phyloP scores from a whole-genome alignment of 768 basidiomycete genomes.

The Mycena amicta region DNA sequence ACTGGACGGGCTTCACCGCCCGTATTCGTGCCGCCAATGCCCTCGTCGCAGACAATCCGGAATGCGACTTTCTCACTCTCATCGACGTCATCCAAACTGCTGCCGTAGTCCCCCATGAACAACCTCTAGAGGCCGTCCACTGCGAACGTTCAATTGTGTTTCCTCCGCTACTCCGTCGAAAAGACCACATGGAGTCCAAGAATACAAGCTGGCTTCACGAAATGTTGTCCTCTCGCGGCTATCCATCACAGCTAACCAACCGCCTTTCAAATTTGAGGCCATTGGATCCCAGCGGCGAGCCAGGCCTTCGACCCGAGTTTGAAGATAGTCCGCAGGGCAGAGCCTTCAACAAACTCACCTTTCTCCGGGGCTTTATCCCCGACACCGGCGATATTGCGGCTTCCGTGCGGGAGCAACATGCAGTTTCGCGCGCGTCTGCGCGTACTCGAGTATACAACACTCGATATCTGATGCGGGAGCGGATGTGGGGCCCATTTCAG shows the following conservation, averaged over 20 bases:
- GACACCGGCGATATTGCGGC: slow-evolving; percentile 10
- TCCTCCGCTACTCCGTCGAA: slow-evolving; percentile 16
- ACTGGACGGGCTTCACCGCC: slow-evolving; percentile 18
- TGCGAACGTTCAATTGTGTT: slow-evolving; percentile 5
- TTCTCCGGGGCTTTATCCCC: slow-evolving; percentile 46
- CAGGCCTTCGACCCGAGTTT: slow-evolving; percentile 23
- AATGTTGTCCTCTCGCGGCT: slow-evolving; percentile 29
- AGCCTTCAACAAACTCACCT: slow-evolving; percentile 45
- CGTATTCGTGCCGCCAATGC: slow-evolving; percentile 11
- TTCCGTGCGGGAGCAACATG: slow-evolving; percentile 10
- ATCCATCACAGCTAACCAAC: slow-evolving; percentile 36
- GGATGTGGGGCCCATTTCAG: slow-evolving; percentile 41
- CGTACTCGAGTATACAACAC: slow-evolving; percentile 40
- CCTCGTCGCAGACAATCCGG: slow-evolving; percentile 5
- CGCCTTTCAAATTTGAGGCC: slow-evolving; percentile 28
- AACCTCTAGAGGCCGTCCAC: background rate
- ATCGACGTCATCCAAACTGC: slow-evolving; percentile 22
- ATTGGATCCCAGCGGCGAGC: slow-evolving; percentile 25
- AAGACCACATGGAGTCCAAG: slow-evolving; percentile 24
- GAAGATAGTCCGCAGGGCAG: slow-evolving; percentile 34
- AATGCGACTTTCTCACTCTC: slow-evolving; percentile 21
- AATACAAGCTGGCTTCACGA: slow-evolving; percentile 39
- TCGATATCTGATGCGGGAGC: slow-evolving; percentile 33
- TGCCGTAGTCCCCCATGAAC: slow-evolving; percentile 4
- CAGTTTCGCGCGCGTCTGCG: slow-evolving; percentile 32